A percentile compares a stretch with the other conserved stretches of the same genome.
phyloP scores from a whole-genome alignment of 495 filamentous ascomycete species.

The Halenospora varia region DNA sequence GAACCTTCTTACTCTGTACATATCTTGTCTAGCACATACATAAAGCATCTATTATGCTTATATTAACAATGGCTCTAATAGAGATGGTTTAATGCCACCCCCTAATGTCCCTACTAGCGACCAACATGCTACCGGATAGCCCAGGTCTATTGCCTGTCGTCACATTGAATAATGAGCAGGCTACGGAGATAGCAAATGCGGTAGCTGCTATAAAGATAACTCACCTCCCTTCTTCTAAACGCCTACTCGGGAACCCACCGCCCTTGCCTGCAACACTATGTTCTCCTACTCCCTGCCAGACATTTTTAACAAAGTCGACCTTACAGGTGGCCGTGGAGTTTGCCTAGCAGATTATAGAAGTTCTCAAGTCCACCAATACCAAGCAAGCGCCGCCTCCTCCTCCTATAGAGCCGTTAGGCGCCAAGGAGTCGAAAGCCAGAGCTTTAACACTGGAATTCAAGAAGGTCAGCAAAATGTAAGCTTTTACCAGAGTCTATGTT shows the following conservation, averaged over 20 bases:
- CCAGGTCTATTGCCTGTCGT: conserved; percentile 3
- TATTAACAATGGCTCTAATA: conserved; percentile 12
- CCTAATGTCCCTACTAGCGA: neutral
- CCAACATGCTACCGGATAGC: conserved; percentile 11
- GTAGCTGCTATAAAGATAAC: conserved; percentile 7
- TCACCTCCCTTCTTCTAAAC: conserved; percentile 6
- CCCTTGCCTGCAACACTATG: no score
- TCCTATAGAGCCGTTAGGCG: neutral
- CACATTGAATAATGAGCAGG: conserved; percentile 7
- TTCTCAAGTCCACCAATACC: neutral
- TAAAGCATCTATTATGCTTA: neutral
- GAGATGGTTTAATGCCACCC: conserved; percentile 14
- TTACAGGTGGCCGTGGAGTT: no score
- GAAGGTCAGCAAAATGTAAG: conserved; percentile 66
- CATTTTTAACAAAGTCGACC: no score
- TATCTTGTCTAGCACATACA: conserved; percentile 3
- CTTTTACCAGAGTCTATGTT: neutral
- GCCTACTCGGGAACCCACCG: no score
- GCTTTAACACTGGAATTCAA: conserved; percentile 67
- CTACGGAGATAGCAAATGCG: conserved; percentile 7
- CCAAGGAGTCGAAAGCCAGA: neutral
- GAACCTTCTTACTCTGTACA: no score
- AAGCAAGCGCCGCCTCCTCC: neutral
- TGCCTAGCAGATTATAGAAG: neutral
- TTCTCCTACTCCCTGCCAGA: no score